phyloP scores from a whole-genome alignment of 2,329 filamentous ascomycete genomes.

The Aureobasidium melanogenum region DNA sequence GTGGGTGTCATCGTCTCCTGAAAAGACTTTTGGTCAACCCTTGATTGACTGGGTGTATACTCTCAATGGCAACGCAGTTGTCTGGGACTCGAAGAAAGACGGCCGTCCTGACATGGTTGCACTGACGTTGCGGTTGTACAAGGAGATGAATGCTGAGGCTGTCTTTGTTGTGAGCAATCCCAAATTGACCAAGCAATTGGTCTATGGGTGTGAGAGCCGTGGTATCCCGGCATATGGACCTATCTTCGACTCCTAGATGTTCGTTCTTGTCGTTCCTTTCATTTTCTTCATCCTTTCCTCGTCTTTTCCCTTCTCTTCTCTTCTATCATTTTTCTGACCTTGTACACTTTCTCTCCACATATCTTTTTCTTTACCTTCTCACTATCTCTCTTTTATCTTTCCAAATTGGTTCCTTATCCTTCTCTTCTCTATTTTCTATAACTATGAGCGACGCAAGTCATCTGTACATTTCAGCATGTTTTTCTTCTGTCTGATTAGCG shows the following conservation, averaged over 20 bases:
- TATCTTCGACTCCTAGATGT: slow-evolving; percentile 57
- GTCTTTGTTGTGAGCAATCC: slow-evolving; percentile 67
- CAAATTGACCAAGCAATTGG: slow-evolving; percentile 56
- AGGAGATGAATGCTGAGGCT: slow-evolving; percentile 48
- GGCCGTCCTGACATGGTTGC: slow-evolving; percentile 54
- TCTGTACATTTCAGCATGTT: background rate
- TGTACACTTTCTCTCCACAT: background rate
- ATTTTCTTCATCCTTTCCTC: background rate
- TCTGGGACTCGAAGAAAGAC: slow-evolving; percentile 48
- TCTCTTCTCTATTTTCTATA: background rate
- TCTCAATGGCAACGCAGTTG: slow-evolving; percentile 47
- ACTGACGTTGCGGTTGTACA: slow-evolving; percentile 43
- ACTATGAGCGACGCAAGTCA: background rate
- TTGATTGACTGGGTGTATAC: slow-evolving; percentile 5
- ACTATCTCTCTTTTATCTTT: background rate
- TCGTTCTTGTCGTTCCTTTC: background rate
- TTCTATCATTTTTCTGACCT: background rate
- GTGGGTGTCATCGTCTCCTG: slow-evolving; percentile 51
- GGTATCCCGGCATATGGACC: slow-evolving; percentile 62
- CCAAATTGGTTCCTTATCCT: background rate
- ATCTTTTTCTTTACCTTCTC: background rate
- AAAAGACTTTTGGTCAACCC: slow-evolving; percentile 34
- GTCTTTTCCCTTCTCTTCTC: background rate
- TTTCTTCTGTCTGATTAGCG: background rate
- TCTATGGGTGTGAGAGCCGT: slow-evolving; percentile 58